Percentiles rank a stretch among this genome's conserved stretches.
These are phyloP conservation scores for Saccharomycopsis sp. DNA, from an alignment of 805 yeast genomes.

Conservation along the genomic window DNA sequence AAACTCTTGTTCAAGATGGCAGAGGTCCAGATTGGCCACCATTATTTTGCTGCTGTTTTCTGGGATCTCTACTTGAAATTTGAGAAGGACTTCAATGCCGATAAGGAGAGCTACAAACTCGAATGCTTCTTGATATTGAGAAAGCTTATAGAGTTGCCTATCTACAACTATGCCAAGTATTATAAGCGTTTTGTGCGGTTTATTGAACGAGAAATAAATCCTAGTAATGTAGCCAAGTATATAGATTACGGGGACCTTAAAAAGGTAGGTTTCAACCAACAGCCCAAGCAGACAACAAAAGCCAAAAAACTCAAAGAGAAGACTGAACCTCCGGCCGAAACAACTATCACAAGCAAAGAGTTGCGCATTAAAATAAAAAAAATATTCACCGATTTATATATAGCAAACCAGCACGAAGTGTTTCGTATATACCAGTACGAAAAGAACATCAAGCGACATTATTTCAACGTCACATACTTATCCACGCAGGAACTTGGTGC, in stretches of 20 bases:
- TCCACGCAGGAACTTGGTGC: conserved; percentile 43
- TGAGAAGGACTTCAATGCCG: conserved; percentile 31
- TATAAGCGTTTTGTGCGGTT: conserved; percentile 34
- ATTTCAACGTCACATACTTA: conserved; percentile 31
- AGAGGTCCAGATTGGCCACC: conserved; percentile 42
- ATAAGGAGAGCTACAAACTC: conserved; percentile 21
- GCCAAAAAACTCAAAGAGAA: neutral
- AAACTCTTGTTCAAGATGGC: conserved; percentile 40
- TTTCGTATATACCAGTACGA: conserved; percentile 48
- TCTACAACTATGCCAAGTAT: conserved; percentile 45
- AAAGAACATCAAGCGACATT: conserved; percentile 33
- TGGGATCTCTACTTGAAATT: conserved; percentile 45
- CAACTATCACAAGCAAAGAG: conserved; percentile 24
- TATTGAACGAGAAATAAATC: conserved; percentile 27
- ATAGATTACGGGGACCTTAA: conserved; percentile 21
- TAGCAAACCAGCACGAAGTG: conserved; percentile 47
- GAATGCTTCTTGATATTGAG: conserved; percentile 35
- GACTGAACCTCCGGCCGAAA: neutral
- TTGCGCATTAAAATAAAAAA: conserved; percentile 37
- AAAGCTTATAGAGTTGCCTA: conserved; percentile 47
- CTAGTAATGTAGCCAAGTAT: conserved; percentile 15
- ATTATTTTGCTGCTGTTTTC: conserved; percentile 44
- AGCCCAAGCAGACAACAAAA: neutral
- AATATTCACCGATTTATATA: conserved; percentile 44
- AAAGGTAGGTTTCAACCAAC: conserved; percentile 14